Evolutionary conservation across 2,329 filamentous ascomycete species (phyloP).

Genomic region (Stemphylium lycopersici): DNA sequence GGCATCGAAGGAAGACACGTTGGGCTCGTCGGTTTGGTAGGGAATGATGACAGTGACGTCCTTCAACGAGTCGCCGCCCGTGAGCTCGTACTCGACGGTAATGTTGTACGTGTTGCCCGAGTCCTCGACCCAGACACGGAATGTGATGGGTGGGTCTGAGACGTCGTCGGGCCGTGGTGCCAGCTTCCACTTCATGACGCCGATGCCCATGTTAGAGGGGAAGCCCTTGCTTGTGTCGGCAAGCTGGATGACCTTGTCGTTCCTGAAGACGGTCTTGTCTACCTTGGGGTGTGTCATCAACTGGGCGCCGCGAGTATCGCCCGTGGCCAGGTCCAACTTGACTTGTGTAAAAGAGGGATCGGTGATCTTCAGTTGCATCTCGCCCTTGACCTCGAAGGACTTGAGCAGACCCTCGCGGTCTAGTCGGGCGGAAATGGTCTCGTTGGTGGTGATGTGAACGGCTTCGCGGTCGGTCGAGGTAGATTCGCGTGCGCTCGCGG

Average conservation of each 20-base stretch:
- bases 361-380: constrained; percentile 87
- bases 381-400: constrained; percentile 87
- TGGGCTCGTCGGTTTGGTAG: constrained; percentile 82
- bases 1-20: constrained; percentile 90
- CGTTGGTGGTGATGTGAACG: constrained; percentile 85
- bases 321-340: constrained; percentile 79
- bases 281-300: constrained; percentile 97
- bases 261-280: constrained; percentile 85
- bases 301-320: constrained; percentile 81
- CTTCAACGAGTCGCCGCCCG: constrained; percentile 75
- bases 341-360: constrained; percentile 90
- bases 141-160: constrained; percentile 86
- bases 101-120: constrained; percentile 82
- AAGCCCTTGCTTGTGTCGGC: constrained; percentile 88
- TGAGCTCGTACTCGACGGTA: constrained; percentile 94
- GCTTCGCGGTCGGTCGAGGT: constrained; percentile 79
- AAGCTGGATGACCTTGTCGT: constrained; percentile 83
- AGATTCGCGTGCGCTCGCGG: constrained; percentile 63
- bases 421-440: constrained; percentile 88
- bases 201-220: constrained; percentile 91
- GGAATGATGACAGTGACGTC: constrained; percentile 90
- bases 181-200: constrained; percentile 90
- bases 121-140: constrained; percentile 97
- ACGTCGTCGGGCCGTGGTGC: constrained; percentile 80
- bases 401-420: constrained; percentile 86